These are phyloP conservation scores for Chimonanthus praecox DNA, from an alignment of 164 flowering plant species.

Conservation along the genomic window DNA sequence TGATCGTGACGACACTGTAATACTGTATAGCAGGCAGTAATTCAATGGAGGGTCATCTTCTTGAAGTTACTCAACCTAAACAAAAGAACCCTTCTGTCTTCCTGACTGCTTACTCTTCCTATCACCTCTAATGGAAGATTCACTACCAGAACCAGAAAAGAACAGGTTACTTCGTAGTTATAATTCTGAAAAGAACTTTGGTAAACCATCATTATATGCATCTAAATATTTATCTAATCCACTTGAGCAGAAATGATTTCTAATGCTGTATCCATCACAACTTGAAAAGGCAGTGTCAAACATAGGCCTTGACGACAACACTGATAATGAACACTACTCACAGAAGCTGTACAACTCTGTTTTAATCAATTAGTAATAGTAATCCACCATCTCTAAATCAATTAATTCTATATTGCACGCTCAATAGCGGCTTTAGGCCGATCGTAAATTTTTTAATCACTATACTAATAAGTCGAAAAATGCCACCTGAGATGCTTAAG, in stretches of 20 bases:
- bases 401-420: neutral
- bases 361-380: too few species aligned
- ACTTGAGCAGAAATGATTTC: too few species aligned
- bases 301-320: too few species aligned
- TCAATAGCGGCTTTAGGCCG: neutral
- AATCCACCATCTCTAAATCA: neutral
- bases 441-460: neutral
- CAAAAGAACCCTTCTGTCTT: neutral
- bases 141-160: neutral
- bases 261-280: too few species aligned
- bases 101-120: neutral
- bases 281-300: too few species aligned
- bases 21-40: neutral
- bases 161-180: neutral
- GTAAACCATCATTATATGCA: neutral
- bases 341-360: too few species aligned
- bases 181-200: neutral
- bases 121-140: neutral
- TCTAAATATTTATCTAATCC: too few species aligned
- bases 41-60: neutral
- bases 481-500: neutral
- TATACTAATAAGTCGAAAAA: neutral
- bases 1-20: too few species aligned
- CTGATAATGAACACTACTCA: too few species aligned
- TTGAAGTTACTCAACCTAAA: neutral